Percentiles rank a stretch among this genome's conserved stretches.
These are phyloP conservation scores for Zygosaccharomyces gambellarensis DNA, from an alignment of 805 yeast species.

Conservation along the genomic window DNA sequence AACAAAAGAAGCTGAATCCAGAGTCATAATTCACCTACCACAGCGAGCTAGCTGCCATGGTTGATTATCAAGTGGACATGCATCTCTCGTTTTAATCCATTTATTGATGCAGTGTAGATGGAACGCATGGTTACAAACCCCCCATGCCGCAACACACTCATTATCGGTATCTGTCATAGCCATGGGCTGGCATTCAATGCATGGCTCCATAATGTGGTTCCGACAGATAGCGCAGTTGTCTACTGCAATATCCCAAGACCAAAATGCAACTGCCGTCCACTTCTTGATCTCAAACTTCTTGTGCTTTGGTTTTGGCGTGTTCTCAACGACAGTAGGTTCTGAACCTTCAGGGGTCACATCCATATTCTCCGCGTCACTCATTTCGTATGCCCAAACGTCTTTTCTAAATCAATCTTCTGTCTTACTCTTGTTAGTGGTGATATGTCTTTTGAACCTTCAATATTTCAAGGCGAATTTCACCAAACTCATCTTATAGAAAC, in stretches of 20 bases:
- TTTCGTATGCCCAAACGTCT: not conserved
- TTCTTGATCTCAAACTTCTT: conserved; percentile 88
- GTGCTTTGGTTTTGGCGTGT: conserved; percentile 36
- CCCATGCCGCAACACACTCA: conserved; percentile 96
- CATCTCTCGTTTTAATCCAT: conserved; percentile 93
- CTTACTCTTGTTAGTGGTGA: not conserved
- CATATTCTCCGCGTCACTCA: conserved; percentile 26
- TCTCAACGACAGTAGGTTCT: conserved; percentile 4
- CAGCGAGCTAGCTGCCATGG: conserved; percentile 79
- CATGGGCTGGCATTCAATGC: conserved; percentile 93
- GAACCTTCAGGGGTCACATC: conserved; percentile 22
- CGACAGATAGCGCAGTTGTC: conserved; percentile 98
- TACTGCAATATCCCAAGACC: conserved; percentile 98
- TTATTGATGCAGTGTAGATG: conserved; percentile 94
- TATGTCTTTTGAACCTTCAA: not conserved
- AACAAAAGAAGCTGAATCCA: not conserved
- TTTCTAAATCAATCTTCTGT: not conserved
- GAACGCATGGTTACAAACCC: conserved; percentile 96
- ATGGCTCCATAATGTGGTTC: conserved; percentile 96
- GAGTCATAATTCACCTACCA: conserved; percentile 45
- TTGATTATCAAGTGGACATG: conserved; percentile 92
- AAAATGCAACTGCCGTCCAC: conserved; percentile 99
- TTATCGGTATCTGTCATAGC: conserved; percentile 54
- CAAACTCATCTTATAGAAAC: not conserved
- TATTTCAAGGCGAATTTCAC: not conserved